Evolutionary conservation across 768 basidiomycete genomes (phyloP).

Genomic region (Boletales sp.): DNA sequence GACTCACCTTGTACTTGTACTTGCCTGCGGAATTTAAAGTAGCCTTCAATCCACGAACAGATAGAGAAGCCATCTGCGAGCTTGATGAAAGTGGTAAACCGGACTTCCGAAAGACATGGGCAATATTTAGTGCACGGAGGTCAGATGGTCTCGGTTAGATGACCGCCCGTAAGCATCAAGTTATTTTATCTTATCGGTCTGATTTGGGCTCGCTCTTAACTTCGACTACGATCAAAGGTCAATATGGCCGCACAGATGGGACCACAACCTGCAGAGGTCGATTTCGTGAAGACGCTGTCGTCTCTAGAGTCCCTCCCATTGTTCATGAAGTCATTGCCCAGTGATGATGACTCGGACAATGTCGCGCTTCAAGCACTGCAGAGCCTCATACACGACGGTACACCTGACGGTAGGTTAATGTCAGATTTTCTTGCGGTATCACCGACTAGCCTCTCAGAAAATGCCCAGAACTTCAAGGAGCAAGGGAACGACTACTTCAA

Average conservation of each 20-base stretch:
- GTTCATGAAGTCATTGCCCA: conserved; percentile 89
- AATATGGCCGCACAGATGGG: conserved; percentile 22
- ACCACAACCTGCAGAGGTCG: conserved; percentile 19
- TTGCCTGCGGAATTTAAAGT: conserved; percentile 59
- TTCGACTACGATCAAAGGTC: neutral
- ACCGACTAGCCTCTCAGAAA: conserved; percentile 47
- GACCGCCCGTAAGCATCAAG: no score
- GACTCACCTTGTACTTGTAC: conserved; percentile 58
- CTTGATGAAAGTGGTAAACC: no score
- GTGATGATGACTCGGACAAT: conserved; percentile 62
- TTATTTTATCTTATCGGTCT: conserved; percentile 21
- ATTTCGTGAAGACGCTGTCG: conserved; percentile 36
- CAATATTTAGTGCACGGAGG: neutral
- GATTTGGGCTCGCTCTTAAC: neutral
- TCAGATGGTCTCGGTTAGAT: conserved; percentile 8
- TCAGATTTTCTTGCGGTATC: neutral
- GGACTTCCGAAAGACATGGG: no score
- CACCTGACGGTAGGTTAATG: conserved; percentile 78
- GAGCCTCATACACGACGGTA: conserved; percentile 83
- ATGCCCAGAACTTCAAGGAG: conserved; percentile 89
- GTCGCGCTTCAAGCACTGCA: conserved; percentile 77
- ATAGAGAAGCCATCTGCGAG: conserved; percentile 27
- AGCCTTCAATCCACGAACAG: conserved; percentile 49
- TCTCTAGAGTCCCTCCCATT: conserved; percentile 70
- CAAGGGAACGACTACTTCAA: conserved; percentile 95